Base-by-base conservation (phyloP, 805 yeast species). In the Yamadazyma akitaensis region DNA sequence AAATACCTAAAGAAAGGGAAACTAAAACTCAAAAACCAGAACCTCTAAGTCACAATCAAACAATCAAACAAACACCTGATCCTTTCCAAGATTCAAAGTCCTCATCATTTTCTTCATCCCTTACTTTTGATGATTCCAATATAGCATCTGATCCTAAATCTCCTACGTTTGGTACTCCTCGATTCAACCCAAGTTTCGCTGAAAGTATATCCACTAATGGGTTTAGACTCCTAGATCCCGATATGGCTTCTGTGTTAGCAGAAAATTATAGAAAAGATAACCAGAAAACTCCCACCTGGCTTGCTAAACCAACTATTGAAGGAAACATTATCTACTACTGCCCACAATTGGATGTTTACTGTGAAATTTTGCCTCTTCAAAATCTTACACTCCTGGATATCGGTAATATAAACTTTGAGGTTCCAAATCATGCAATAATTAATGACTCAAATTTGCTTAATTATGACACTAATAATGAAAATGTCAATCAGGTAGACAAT, bases 281-380 rank as follows among this genome's bases (percentile, higher is more conserved):
- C 35, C 51, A 56, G 25, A 56, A 33, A 16, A 44, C 43, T n/a
- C 61, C 66, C 11, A 48, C 63, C 4, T 85, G 92, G 91, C 61
- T 82, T 0, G 85, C 89, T 0, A 73, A 77, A 40, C 64, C 77
- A n/a, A 76, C 84, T 1, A 68, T 72, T 11, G 75, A 72, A 43
- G 84, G 81, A 17, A 76, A 76, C 42, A 61, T 82, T 13, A 64
- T 84, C 7, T 86, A 74, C 62, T 82, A 79, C 62, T 81, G 83
- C 55, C 76, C 80, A 28, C 79, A 79, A 30, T 64, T 86, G 43
- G 77, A 82, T 53, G 67, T 84, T 1, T 80, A 77, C 53, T 79
- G 88, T 52, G 72, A 73, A 35, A 75, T 78, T 12, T 56, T 83
- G 33, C 92, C 94, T 0, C 63, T 80, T 43, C 60, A 77, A 13